phyloP scores from a whole-genome alignment of 1,139 yeast species.

The Yamadazyma sp. region DNA sequence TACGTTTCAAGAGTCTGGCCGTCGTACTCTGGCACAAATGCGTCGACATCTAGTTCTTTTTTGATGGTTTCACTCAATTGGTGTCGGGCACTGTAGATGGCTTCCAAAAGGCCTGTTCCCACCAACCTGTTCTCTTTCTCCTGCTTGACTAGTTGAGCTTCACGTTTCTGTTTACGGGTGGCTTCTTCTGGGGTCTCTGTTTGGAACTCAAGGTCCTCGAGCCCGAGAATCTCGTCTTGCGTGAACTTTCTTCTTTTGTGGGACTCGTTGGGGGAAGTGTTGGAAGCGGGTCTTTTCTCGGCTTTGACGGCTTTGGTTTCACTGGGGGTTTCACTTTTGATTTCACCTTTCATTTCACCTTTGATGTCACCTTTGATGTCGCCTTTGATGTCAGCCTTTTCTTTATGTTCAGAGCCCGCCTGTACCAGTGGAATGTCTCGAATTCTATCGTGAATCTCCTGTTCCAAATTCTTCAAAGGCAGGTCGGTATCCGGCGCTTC shows the following conservation, averaged over 20 bases:
- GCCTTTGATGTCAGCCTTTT: too few relatives aligned
- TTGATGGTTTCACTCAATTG: constrained; percentile 25
- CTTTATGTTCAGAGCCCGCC: too few relatives aligned
- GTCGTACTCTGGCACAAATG: constrained; percentile 6
- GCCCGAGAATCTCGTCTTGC: constrained; percentile 1
- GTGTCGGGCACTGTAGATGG: constrained; percentile 32
- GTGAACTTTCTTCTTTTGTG: constrained; percentile 1
- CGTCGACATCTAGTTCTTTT: constrained; percentile 28
- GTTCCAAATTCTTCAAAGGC: too few relatives aligned
- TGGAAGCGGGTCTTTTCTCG: not conserved
- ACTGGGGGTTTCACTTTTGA: too few relatives aligned
- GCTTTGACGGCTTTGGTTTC: too few relatives aligned
- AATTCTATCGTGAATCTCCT: not conserved
- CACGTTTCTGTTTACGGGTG: not conserved
- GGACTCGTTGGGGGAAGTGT: too few relatives aligned
- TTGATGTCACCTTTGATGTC: too few relatives aligned
- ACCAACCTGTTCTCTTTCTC: not conserved
- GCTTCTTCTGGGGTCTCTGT: constrained; percentile 2
- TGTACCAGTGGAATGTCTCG: not conserved
- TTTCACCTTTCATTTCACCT: too few relatives aligned
- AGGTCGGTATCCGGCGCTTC: too few relatives aligned
- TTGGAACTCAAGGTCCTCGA: constrained; percentile 5
- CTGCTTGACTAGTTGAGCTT: not conserved
- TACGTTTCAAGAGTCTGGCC: constrained; percentile 6
- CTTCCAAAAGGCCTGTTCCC: constrained; percentile 26